Evolutionary conservation across 2,329 filamentous ascomycete species (phyloP).

Genomic region (Teratosphaeria viscida): DNA sequence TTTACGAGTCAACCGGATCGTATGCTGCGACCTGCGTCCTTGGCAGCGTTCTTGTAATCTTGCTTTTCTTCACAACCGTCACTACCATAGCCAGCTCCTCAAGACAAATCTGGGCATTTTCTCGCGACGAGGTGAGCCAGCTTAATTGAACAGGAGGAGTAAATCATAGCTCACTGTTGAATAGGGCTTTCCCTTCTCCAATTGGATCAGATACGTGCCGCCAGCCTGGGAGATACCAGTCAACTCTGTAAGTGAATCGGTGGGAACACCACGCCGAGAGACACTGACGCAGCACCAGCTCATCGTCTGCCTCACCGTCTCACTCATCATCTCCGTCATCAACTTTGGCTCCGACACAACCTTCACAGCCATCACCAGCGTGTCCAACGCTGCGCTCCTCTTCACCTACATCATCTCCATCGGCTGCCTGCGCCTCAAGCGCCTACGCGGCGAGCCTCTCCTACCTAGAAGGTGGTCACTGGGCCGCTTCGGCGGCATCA

Average conservation of each 20-base stretch:
- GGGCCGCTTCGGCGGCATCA: conserved; percentile 23
- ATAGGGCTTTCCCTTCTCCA: conserved; percentile 25
- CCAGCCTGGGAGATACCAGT: conserved; percentile 23
- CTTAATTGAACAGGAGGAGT: not conserved
- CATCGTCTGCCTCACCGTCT: conserved; percentile 21
- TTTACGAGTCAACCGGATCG: conserved; percentile 22
- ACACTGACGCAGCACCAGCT: conserved; percentile 8
- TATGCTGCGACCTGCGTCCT: conserved; percentile 21
- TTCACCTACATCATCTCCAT: conserved; percentile 26
- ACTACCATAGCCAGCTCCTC: conserved; percentile 25
- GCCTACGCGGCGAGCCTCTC: conserved; percentile 20
- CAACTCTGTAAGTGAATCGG: conserved; percentile 16
- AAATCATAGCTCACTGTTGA: not conserved
- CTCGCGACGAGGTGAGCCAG: conserved; percentile 18
- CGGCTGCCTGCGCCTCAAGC: conserved; percentile 23
- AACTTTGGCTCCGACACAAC: conserved; percentile 32
- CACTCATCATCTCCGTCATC: conserved; percentile 29
- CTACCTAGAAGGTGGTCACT: conserved; percentile 23
- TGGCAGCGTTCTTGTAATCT: conserved; percentile 21
- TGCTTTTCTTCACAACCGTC: conserved; percentile 26
- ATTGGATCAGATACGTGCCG: conserved; percentile 22
- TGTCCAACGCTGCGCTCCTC: conserved; percentile 26
- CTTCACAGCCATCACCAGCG: conserved; percentile 32
- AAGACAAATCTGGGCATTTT: conserved; percentile 25
- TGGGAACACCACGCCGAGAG: not conserved